Base-by-base conservation (phyloP, 805 yeast genomes). In the Cyberlindnera samutprakarnensis region DNA sequence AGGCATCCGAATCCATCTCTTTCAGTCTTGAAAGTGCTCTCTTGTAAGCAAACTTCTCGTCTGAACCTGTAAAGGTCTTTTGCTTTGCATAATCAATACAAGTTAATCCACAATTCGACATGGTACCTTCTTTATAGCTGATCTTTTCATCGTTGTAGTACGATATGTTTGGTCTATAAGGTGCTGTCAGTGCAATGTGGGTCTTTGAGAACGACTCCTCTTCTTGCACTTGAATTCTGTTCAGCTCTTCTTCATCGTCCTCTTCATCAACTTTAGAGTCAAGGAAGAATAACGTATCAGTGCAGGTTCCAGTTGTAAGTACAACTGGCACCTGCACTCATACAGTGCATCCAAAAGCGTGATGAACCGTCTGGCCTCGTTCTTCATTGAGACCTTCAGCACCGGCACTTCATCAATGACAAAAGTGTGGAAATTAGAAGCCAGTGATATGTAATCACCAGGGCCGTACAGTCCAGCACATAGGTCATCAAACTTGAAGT, bases 121-220 rank as follows among this genome's bases (percentile, higher is more conserved):
- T 44, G 30, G 14, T 24, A 34, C 39, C 32, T 13, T n/a, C 18
- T 2, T 30, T 35, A 41, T 54, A 65, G 13, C 53, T 56, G 27
- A 57, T 55, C 26, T 48, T 51, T 17, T 62, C 66, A 36, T 70
- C 73, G 41, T 73, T 75, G 45, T 80, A 79, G 4, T 79, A 66
- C 4, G 82, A 62, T 7, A 74, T 68, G 35, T 79, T 80, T 4
- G 88, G 87, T 37, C 88, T 57, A 45, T 77, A 78, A 4, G 88
- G 88, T 32, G 70, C 68, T 3, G 63, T 56, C 35, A 78, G 48
- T 18, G 75, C 84, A 32, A 75, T 67, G 14, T 66, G 65, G 0
- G 85, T 78, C 38, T 68, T 70, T 5, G 84, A 70, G 48, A 61
- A 78, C 84, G 76, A 77, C 46, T 80, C 88, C 44, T 75, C 78